phyloP scores from a whole-genome alignment of 2,329 filamentous ascomycete genomes.

The Neofusicoccum ribis region DNA sequence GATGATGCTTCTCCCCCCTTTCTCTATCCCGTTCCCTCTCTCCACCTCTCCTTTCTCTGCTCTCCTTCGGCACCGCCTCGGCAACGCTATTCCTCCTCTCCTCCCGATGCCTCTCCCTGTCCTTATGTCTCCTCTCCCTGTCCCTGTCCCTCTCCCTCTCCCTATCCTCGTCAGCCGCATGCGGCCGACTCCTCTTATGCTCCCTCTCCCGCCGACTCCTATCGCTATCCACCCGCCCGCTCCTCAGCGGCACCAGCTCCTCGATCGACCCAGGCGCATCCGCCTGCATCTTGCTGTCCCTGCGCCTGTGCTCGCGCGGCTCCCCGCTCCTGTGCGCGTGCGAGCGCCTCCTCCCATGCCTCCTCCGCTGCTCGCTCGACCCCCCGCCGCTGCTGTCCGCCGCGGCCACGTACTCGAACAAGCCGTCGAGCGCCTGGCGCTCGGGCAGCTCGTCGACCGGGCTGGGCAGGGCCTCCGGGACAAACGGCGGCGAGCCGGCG shows the following conservation, averaged over 20 bases:
- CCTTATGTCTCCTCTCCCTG: not conserved
- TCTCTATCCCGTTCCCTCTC: not conserved
- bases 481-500: not conserved
- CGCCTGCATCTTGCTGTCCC: not conserved
- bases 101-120: not conserved
- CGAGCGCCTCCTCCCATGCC: not conserved
- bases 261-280: not conserved
- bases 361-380: not conserved
- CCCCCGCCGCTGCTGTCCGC: not conserved
- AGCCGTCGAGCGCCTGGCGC: not conserved
- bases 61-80: not conserved
- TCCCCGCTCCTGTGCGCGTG: not conserved
- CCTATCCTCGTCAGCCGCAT: not conserved
- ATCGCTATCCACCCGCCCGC: not conserved
- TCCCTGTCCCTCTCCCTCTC: not conserved
- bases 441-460: constrained; percentile 6
- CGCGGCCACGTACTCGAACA: constrained; percentile 1
- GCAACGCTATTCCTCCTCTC: not conserved
- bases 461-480: not conserved
- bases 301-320: not conserved
- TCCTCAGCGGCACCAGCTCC: not conserved
- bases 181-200: not conserved
- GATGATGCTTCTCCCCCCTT: not conserved
- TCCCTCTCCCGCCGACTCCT: not conserved
- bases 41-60: not conserved